phyloP scores from a whole-genome alignment of 1,139 yeast species.

The Saccharomycopsis phalli region DNA sequence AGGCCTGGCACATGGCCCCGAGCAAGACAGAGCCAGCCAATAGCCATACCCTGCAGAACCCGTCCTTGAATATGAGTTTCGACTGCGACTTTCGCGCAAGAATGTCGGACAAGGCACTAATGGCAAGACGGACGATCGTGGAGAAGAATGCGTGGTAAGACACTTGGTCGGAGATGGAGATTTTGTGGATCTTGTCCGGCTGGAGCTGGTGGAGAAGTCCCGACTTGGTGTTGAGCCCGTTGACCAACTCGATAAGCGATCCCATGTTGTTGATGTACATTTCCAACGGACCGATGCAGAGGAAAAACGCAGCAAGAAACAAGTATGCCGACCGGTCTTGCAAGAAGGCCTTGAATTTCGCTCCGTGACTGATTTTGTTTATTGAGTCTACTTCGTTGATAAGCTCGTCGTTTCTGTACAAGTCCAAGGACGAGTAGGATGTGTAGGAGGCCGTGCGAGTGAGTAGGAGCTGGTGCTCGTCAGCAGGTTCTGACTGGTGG shows the following conservation, averaged over 20 bases:
- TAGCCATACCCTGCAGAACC: slow-evolving; percentile 35
- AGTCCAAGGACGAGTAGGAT: slow-evolving; percentile 6
- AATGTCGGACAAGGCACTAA: slow-evolving; percentile 63
- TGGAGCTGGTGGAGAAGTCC: slow-evolving; percentile 12
- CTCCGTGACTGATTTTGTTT: slow-evolving; percentile 30
- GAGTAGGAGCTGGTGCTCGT: slow-evolving; percentile 12
- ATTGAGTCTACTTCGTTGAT: slow-evolving; percentile 18
- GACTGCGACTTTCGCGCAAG: slow-evolving; percentile 27
- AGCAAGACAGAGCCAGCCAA: slow-evolving; percentile 34
- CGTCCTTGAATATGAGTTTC: slow-evolving; percentile 28
- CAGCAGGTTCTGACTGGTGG: slow-evolving; percentile 19
- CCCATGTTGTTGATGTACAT: slow-evolving; percentile 84
- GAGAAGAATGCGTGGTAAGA: slow-evolving; percentile 48
- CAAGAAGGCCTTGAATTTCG: slow-evolving; percentile 43
- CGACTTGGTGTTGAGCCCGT: slow-evolving; percentile 20
- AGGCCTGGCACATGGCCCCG: slow-evolving; percentile 37
- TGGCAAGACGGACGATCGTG: slow-evolving; percentile 52
- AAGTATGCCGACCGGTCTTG: slow-evolving; percentile 59
- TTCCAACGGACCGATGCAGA: slow-evolving; percentile 80
- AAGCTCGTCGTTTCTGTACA: slow-evolving; percentile 12
- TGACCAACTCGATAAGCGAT: slow-evolving; percentile 36
- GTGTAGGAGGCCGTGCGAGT: neutral
- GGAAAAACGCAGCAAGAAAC: slow-evolving; percentile 51
- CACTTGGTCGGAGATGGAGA: slow-evolving; percentile 39
- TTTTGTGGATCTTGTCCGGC: slow-evolving; percentile 14